Evolutionary conservation across 1,139 yeast species (phyloP).

Genomic region (Debaryomycetaceae sp.): DNA sequence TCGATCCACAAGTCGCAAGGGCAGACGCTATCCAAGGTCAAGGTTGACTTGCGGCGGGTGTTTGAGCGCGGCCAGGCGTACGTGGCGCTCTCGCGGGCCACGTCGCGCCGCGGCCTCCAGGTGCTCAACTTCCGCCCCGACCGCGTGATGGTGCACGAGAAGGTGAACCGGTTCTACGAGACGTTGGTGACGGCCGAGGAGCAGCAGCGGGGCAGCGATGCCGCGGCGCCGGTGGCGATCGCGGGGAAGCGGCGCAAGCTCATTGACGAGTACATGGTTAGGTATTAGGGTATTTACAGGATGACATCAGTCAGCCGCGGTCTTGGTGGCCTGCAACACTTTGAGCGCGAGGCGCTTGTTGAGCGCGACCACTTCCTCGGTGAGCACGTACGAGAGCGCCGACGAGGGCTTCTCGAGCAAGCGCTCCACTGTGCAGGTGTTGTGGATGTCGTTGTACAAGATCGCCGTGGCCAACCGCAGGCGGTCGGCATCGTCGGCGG

Average conservation of each 20-base stretch:
- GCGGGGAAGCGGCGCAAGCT: neutral
- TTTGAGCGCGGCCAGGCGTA: conserved; percentile 96
- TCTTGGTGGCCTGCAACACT: no score
- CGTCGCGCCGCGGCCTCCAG: conserved; percentile 72
- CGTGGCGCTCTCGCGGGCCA: conserved; percentile 87
- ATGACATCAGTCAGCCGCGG: no score
- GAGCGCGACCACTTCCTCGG: conserved; percentile 1
- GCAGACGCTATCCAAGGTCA: conserved; percentile 79
- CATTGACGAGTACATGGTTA: conserved; percentile 2
- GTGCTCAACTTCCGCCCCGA: conserved; percentile 61
- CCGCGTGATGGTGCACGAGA: conserved; percentile 57
- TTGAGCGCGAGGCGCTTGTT: neutral
- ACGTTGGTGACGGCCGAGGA: conserved; percentile 22
- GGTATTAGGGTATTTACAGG: no score
- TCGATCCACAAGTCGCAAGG: conserved; percentile 97
- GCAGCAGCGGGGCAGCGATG: conserved; percentile 1
- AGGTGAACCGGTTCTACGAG: conserved; percentile 59
- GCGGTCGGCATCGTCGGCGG: conserved; percentile 14
- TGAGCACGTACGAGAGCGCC: conserved; percentile 1
- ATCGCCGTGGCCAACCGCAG: conserved; percentile 15
- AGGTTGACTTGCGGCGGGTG: conserved; percentile 69
- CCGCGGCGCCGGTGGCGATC: conserved; percentile 1
- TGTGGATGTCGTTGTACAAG: conserved; percentile 14
- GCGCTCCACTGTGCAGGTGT: no score
- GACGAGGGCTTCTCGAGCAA: no score